phyloP scores from a whole-genome alignment of 163 green algal species.

The Chlorella variabilis region DNA sequence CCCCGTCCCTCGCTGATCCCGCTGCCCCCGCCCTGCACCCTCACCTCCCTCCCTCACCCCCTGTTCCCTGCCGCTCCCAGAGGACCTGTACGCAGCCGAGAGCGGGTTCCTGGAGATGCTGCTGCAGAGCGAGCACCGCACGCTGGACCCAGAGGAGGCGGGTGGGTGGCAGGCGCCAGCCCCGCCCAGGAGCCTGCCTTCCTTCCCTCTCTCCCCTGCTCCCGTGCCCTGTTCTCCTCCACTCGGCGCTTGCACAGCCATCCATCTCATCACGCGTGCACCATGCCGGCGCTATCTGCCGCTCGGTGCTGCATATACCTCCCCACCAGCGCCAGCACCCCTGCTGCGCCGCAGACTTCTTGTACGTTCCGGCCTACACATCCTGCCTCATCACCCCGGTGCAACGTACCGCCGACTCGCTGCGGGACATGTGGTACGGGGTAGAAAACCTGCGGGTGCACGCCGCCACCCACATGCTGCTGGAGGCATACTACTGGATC shows the following conservation, averaged over 20 bases:
- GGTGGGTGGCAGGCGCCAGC: not conserved
- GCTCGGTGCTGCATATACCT: too few species aligned
- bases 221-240: too few species aligned
- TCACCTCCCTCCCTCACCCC: too few species aligned
- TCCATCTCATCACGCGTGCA: too few species aligned
- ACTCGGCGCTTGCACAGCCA: too few species aligned
- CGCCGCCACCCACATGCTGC: conserved; percentile 52
- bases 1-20: too few species aligned
- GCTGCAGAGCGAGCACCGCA: conserved; percentile 72
- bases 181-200: not conserved
- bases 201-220: too few species aligned
- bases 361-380: conserved; percentile 74
- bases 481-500: conserved; percentile 60
- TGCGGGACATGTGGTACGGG: not conserved
- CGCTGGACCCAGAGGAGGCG: conserved; percentile 71
- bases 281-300: too few species aligned
- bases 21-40: too few species aligned
- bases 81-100: not conserved
- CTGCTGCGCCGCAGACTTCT: conserved; percentile 69
- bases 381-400: conserved; percentile 65
- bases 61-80: too few species aligned
- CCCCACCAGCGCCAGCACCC: too few species aligned
- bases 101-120: conserved; percentile 56
- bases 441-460: not conserved
- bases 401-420: not conserved